Evolutionary conservation across 2,329 filamentous ascomycete genomes (phyloP), one percentile per base, ranked within the genome.

Genomic region (Phialocephala sp.): DNA sequence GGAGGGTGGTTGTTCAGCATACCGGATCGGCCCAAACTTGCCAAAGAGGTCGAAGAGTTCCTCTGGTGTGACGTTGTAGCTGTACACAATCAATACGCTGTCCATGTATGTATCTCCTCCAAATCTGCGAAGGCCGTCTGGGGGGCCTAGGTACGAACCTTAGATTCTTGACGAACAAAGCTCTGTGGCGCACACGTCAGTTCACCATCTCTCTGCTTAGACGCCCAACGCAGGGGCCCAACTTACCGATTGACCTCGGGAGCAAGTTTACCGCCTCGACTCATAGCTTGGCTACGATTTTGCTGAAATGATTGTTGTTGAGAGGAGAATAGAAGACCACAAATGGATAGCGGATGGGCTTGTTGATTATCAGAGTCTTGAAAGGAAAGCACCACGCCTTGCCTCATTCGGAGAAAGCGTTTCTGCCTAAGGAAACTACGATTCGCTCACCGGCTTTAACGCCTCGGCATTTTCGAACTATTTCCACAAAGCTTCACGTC

Each of bases 101-200:
- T 89, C 82, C 75, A 88, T 83, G 87, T 88, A 81, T 55, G 41
- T 20, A 32, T 86, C 72, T 43, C 64, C 39, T 22, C 20, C 43
- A 47, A 62, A 63, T 71, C 62, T 64, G 64, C 65, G 62, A 65
- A 59, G 14, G 41, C 18, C 55, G 24, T 68, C 50, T 70, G 67
- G 64, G 57, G 62, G 61, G 62, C 66, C 65, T 65, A 59, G 41
- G 50, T 54, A 82, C 84, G 73, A 81, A 96, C 93, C 92, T 97
- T 85, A 98, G 88, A 88, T 99, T 98, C 92, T 98, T 98, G 77
- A 98, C 94, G 88, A 98, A 98, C 85, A 99, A 92, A 90, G 95
- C 94, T 90, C 94, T 97, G 74, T 64, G 64, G 67, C 67, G 71
- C 70, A 70, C 15, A 66, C 35, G 66, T 76, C 72, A 76, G 71